Base-by-base conservation (phyloP, 2,329 filamentous ascomycete genomes). In the Colletotrichum sp. region DNA sequence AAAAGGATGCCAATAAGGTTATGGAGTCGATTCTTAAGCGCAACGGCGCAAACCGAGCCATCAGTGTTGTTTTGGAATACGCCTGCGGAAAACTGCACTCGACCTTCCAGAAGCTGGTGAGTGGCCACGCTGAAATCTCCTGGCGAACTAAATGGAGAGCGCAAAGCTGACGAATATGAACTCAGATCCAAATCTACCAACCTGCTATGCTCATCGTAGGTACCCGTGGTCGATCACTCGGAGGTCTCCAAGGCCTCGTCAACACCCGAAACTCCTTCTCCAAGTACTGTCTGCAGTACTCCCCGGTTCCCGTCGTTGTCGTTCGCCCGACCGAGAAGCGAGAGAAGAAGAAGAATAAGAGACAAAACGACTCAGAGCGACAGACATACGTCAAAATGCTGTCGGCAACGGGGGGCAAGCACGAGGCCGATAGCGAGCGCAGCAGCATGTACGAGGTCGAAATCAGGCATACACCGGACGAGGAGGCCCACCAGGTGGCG, bases 211-310 rank as follows among this genome's bases (percentile, higher is more conserved):
- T 98, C 26, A 94, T 98, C 32, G 96, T 98, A 18, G 96, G 96
- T 59, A 98, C 96, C 2, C 92, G 94, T 80, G 96, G 96, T 61
- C 92, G 95, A 71, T 96, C 94, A 48, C 89, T 98, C 3, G 95
- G 95, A 39, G 95, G 96, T 30, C 93, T 98, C 73, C 96, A 98
- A 82, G 95, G 95, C 64, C 88, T 98, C 34, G 91, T 98, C 57
- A 95, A 95, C 65, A 91, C 90, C 36, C 87, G 90, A 59, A 97
- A 95, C 78, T 97, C 94, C 0, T 96, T 98, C 60, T 98, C 95
- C 30, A 98, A 98, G 82, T 98, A 98, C 85, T 98, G 96, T 81
- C 89, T 98, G 15, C 96, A 98, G 82, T 96, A 98, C 83, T 98
- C 95, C 3, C 96, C 96, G 0, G 95, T 98, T 2, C 96, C 96